A percentile compares a stretch with the other conserved stretches of the same genome.
Conservation (phyloP, 768 basidiomycete genomes). For the Clavulina sp. region DNA sequence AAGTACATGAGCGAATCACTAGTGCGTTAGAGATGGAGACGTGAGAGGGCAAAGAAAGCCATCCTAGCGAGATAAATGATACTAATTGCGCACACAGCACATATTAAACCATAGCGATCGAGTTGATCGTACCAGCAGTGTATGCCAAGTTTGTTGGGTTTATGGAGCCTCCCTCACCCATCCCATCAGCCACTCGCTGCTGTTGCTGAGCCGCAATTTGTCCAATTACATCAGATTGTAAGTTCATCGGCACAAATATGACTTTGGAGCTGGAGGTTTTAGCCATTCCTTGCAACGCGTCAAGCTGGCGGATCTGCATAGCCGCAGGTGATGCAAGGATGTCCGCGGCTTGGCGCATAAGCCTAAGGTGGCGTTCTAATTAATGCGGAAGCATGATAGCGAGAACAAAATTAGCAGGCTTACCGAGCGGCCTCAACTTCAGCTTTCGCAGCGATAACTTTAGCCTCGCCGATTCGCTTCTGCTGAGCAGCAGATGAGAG, state of each 20-base stretch:
- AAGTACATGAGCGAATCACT: no score
- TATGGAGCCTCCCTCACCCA: not conserved
- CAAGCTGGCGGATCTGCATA: constrained; percentile 95
- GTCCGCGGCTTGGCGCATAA: constrained; percentile 95
- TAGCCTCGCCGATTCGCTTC: constrained; percentile 91
- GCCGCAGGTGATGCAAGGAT: constrained; percentile 88
- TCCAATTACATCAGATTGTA: constrained; percentile 10
- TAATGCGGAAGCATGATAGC: no score
- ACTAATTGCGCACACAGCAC: no score
- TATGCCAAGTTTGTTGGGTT: not conserved
- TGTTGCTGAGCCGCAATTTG: constrained; percentile 2
- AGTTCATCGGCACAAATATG: constrained; percentile 73
- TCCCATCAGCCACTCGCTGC: not conserved
- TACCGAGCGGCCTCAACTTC: no score
- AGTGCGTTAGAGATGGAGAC: no score
- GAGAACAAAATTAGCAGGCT: no score
- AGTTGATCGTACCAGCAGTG: not conserved
- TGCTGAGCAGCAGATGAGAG: constrained; percentile 92
- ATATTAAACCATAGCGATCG: no score
- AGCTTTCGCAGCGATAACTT: constrained; percentile 88
- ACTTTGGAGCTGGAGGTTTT: constrained; percentile 79
- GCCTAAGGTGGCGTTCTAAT: no score
- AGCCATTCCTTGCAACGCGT: constrained; percentile 91
- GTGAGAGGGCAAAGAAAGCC: no score
- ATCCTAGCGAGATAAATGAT: no score